These are phyloP conservation scores for Acorus gramineus DNA, from an alignment of 106 monocot species.

Conservation along the genomic window DNA sequence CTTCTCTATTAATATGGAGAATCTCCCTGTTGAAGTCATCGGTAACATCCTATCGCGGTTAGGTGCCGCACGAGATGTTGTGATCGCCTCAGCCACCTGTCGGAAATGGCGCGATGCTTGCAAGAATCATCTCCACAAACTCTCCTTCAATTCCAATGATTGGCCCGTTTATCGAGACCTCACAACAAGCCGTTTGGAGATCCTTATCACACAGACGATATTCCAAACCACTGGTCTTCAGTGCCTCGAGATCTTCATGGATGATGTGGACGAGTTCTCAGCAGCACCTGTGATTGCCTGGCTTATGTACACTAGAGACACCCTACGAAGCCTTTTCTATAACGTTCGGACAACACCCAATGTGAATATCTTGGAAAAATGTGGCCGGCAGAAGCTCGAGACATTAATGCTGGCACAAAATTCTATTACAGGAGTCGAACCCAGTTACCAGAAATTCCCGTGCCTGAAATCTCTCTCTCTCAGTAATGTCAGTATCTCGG, in stretches of 20 bases:
- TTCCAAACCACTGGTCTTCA: slow-evolving; percentile 80
- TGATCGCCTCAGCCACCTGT: slow-evolving; percentile 84
- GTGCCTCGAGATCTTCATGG: slow-evolving; percentile 71
- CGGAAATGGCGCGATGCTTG: slow-evolving; percentile 81
- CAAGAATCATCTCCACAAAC: slow-evolving; percentile 63
- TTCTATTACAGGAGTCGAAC: slow-evolving; percentile 69
- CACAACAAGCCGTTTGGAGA: slow-evolving; percentile 61
- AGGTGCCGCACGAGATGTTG: slow-evolving; percentile 56
- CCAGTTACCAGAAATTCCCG: slow-evolving; percentile 76
- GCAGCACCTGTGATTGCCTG: slow-evolving; percentile 95
- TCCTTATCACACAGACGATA: slow-evolving; percentile 90
- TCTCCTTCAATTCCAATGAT: slow-evolving; percentile 62
- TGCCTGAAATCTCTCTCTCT: slow-evolving; percentile 68
- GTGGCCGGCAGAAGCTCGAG: slow-evolving; percentile 80
- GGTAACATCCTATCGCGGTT: slow-evolving; percentile 93
- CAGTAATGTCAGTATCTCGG: slow-evolving; percentile 66
- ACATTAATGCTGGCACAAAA: slow-evolving; percentile 70
- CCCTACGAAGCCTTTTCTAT: slow-evolving; percentile 52
- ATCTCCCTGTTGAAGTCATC: slow-evolving; percentile 83
- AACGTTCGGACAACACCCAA: slow-evolving; percentile 73
- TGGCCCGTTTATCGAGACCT: slow-evolving; percentile 61
- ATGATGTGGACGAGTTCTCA: slow-evolving; percentile 63
- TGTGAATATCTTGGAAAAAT: slow-evolving; percentile 80
- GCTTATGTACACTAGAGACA: slow-evolving; percentile 96
- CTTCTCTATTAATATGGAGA: slow-evolving; percentile 41